Evolutionary conservation across 352 stramenopile genomes (phyloP).

Genomic region (Globisporangium uncinulatum): DNA sequence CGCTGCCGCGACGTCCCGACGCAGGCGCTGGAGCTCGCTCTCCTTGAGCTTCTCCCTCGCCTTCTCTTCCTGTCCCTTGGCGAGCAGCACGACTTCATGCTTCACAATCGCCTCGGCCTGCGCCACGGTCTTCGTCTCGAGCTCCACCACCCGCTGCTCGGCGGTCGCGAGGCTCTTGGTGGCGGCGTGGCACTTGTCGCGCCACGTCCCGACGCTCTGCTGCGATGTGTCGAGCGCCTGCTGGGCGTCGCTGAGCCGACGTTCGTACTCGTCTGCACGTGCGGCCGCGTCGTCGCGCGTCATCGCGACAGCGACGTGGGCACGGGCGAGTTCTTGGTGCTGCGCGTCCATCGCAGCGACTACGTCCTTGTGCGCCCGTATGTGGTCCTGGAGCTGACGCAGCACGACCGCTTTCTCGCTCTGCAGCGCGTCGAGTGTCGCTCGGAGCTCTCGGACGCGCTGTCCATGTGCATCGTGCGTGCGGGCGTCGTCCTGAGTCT

Average conservation of each 20-base stretch:
- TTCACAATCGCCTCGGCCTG: slow-evolving; percentile 57
- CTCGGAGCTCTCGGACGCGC: slow-evolving; percentile 44
- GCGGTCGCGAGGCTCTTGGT: slow-evolving; percentile 25
- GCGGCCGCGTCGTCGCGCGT: slow-evolving; percentile 43
- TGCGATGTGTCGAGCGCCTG: slow-evolving; percentile 39
- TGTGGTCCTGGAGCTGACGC: slow-evolving; percentile 52
- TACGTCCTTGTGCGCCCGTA: slow-evolving; percentile 40
- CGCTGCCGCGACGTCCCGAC: slow-evolving; percentile 22
- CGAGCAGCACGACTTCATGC: slow-evolving; percentile 47
- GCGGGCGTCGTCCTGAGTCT: slow-evolving; percentile 3
- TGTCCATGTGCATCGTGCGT: too few species aligned
- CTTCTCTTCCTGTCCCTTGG: slow-evolving; percentile 46
- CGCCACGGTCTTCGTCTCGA: slow-evolving; percentile 35
- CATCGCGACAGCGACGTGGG: slow-evolving; percentile 31
- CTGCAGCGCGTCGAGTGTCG: slow-evolving; percentile 44
- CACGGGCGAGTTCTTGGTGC: slow-evolving; percentile 47
- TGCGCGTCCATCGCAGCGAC: slow-evolving; percentile 40
- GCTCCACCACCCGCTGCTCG: slow-evolving; percentile 30
- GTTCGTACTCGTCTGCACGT: slow-evolving; percentile 29
- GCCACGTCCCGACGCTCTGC: slow-evolving; percentile 30
- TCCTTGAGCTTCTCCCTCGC: slow-evolving; percentile 43
- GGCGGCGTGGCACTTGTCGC: slow-evolving; percentile 46
- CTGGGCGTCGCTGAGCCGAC: slow-evolving; percentile 21
- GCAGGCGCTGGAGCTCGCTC: slow-evolving; percentile 30
- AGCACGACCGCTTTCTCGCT: slow-evolving; percentile 58